Percentiles rank a stretch among this genome's conserved stretches.
Conservation (phyloP, 2,329 filamentous ascomycete species). For the Colletotrichum agaves region DNA sequence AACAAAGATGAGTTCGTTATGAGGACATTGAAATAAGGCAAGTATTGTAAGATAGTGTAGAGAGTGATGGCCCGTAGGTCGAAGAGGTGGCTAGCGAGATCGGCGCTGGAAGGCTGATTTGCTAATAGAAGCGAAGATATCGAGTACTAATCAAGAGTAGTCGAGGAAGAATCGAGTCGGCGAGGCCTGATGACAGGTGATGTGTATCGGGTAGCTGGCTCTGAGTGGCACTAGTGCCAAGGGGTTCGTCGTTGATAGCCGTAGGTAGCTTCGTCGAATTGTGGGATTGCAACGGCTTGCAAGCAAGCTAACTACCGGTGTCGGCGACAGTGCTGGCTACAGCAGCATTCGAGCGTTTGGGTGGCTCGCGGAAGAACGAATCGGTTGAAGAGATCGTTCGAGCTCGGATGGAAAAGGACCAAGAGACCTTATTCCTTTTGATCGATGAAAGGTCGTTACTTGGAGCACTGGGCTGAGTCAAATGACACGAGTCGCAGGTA, state of each 20-base stretch:
- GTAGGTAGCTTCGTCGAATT: conserved; percentile 30
- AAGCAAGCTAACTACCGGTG: conserved; percentile 38
- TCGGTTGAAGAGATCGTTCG: conserved; percentile 20
- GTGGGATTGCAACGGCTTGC: conserved; percentile 35
- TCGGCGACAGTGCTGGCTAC: conserved; percentile 35
- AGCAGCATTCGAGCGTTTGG: conserved; percentile 38
- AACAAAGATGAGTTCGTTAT: conserved; percentile 54
- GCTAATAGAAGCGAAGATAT: conserved; percentile 38
- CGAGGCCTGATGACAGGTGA: neutral
- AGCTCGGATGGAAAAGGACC: neutral
- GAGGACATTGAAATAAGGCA: conserved; percentile 51
- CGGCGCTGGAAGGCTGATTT: conserved; percentile 34
- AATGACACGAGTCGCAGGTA: conserved; percentile 18
- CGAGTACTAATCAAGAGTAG: conserved; percentile 43
- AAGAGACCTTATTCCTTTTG: conserved; percentile 9
- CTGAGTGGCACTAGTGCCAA: conserved; percentile 27
- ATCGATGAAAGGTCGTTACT: conserved; percentile 13
- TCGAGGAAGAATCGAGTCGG: neutral
- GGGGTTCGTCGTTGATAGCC: conserved; percentile 17
- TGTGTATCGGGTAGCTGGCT: conserved; percentile 14
- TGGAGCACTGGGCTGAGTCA: conserved; percentile 31
- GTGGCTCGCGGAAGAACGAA: neutral
- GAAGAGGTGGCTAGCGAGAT: conserved; percentile 18
- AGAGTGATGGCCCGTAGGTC: conserved; percentile 24
- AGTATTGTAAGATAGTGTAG: conserved; percentile 38